Evolutionary conservation across 2,329 filamentous ascomycete genomes (phyloP).

Genomic region (Ascochyta koolunga): DNA sequence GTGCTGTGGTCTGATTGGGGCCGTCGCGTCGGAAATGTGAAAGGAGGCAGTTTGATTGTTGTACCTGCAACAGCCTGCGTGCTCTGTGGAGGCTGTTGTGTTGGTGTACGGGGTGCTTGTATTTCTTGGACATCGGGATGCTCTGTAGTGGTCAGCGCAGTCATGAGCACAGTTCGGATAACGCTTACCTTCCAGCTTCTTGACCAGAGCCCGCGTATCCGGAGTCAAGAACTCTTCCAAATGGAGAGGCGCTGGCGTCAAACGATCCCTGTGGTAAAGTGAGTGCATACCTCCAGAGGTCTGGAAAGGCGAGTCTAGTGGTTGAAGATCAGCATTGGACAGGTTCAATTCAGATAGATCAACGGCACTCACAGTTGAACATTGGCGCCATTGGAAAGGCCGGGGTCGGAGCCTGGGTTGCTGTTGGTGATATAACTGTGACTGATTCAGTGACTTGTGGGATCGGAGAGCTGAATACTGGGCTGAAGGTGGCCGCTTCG

Average conservation of each 20-base stretch:
- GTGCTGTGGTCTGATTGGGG: slow-evolving; percentile 5
- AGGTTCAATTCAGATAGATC: too few species aligned
- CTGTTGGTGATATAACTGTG: neutral
- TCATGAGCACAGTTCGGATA: neutral
- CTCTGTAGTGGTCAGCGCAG: neutral
- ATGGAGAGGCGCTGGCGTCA: neutral
- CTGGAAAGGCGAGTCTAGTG: slow-evolving; percentile 6
- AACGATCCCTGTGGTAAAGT: neutral
- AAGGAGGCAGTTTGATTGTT: neutral
- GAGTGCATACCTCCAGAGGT: neutral
- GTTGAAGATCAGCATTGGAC: neutral
- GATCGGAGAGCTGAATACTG: neutral
- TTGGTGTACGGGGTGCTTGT: neutral
- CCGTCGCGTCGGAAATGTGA: neutral
- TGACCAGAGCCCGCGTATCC: neutral
- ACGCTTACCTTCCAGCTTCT: slow-evolving; percentile 2
- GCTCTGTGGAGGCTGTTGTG: neutral
- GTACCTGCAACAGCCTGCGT: neutral
- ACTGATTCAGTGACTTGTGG: neutral
- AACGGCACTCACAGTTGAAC: neutral
- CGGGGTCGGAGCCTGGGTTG: neutral
- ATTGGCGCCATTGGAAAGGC: slow-evolving; percentile 5
- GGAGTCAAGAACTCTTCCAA: slow-evolving; percentile 1
- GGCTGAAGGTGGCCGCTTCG: slow-evolving; percentile 13
- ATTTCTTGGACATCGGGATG: neutral